Evolutionary conservation across 805 yeast genomes (phyloP).

Genomic region (Grigorovia jiainica): DNA sequence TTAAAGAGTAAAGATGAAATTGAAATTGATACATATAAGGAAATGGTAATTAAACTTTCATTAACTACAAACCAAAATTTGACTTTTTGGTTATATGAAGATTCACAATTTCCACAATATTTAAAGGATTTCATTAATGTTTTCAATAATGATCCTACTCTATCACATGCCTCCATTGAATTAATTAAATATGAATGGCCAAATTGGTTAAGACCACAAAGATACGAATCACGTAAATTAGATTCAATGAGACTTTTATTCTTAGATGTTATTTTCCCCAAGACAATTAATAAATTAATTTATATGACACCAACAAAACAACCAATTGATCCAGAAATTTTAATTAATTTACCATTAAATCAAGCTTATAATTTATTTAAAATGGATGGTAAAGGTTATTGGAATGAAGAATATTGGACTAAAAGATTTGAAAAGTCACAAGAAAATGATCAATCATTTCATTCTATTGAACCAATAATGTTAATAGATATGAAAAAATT

Average conservation of each 20-base stretch:
- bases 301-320: conserved; percentile 68
- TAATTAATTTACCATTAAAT: conserved; percentile 9
- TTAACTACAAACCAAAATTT: conserved; percentile 25
- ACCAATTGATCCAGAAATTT: conserved; percentile 69
- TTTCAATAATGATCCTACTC: conserved; percentile 4
- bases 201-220: conserved; percentile 69
- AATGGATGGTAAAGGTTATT: conserved; percentile 75
- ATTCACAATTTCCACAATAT: conserved; percentile 31
- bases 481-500: conserved; percentile 68
- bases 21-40: conserved; percentile 4
- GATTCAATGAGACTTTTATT: conserved; percentile 88
- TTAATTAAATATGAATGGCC: conserved; percentile 91
- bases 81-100: conserved; percentile 86
- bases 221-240: conserved; percentile 66
- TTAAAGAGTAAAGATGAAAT: conserved; percentile 9
- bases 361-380: conserved; percentile 62
- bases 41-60: conserved; percentile 1
- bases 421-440: conserved; percentile 35
- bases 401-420: conserved; percentile 92
- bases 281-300: conserved; percentile 59
- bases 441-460: conserved; percentile 43
- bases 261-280: conserved; percentile 81
- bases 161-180: conserved; percentile 34
- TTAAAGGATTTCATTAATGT: conserved; percentile 52
- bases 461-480: conserved; percentile 78